phyloP scores from a whole-genome alignment of 192 early-diverging fungal genomes.

The Neocallimastix lanati region DNA sequence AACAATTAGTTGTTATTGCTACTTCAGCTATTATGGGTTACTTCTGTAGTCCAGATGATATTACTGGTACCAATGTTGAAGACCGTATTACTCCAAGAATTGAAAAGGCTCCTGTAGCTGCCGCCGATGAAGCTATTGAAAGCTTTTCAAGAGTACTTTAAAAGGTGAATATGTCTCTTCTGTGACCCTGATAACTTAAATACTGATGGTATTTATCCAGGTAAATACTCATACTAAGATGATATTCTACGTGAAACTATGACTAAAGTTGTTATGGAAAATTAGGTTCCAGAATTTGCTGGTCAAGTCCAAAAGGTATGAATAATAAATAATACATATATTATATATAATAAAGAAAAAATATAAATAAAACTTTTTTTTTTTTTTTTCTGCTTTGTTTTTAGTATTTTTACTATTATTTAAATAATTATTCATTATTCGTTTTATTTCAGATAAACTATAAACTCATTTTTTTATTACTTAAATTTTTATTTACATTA shows the following conservation, averaged over 20 bases:
- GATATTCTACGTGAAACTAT: conserved; percentile 76
- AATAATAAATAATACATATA: no score
- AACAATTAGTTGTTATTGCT: conserved; percentile 86
- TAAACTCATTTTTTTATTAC: no score
- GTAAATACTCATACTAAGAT: conserved; percentile 96
- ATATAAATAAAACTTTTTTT: background rate
- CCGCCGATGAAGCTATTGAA: conserved; percentile 15
- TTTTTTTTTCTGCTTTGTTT: no score
- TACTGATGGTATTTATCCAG: conserved; percentile 96
- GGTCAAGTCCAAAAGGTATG: conserved; percentile 32
- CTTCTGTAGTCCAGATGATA: conserved; percentile 37
- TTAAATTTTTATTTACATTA: no score
- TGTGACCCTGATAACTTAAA: conserved; percentile 88
- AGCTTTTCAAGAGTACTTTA: conserved; percentile 61
- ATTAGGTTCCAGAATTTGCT: conserved; percentile 83
- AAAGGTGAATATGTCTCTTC: conserved; percentile 72
- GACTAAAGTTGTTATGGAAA: conserved; percentile 94
- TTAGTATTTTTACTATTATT: no score
- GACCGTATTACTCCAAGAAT: conserved; percentile 5
- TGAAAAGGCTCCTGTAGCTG: conserved; percentile 1
- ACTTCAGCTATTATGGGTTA: conserved; percentile 76
- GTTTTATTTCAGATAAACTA: no score
- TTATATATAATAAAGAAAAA: no score
- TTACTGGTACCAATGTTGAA: background rate
- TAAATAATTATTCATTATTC: no score